These are phyloP conservation scores for Acanthamoeba rhysodes DNA, from an alignment of 208 protist species.

Conservation along the genomic window DNA sequence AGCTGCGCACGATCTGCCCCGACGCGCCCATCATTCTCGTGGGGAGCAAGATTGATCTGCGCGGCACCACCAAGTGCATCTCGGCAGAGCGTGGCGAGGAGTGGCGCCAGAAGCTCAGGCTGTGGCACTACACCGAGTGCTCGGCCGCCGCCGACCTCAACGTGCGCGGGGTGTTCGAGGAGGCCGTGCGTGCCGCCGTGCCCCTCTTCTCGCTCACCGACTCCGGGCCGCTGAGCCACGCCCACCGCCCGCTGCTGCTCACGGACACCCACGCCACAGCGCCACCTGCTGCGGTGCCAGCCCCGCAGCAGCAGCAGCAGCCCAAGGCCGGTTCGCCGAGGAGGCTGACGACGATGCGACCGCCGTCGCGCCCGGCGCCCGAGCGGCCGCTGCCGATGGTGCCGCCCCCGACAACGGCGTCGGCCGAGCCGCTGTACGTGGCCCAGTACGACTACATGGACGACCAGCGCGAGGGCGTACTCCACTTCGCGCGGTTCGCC, in stretches of 20 bases:
- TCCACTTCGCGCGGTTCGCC: constrained; percentile 3
- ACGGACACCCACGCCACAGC: background rate
- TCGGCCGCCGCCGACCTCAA: background rate
- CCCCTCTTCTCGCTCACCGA: constrained; percentile 30
- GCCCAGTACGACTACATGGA: constrained; percentile 20
- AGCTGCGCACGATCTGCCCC: constrained; percentile 18
- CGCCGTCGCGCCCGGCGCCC: background rate
- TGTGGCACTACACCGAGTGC: constrained; percentile 18
- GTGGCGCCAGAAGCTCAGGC: background rate
- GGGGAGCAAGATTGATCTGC: constrained; percentile 15
- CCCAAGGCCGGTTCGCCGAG: background rate
- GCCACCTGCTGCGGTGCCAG: background rate
- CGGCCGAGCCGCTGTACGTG: background rate
- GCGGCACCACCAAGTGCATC: constrained; percentile 15
- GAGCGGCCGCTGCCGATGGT: background rate
- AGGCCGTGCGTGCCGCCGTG: constrained; percentile 10
- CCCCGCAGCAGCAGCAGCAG: background rate
- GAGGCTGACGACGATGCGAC: background rate
- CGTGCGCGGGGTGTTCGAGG: background rate
- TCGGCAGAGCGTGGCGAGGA: background rate
- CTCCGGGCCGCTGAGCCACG: background rate
- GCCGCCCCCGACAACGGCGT: background rate
- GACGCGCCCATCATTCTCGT: constrained; percentile 32
- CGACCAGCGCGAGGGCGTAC: constrained; percentile 15
- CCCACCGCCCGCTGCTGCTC: background rate